Base-by-base conservation (phyloP, 495 filamentous ascomycete species). In the Parmelia sp. region DNA sequence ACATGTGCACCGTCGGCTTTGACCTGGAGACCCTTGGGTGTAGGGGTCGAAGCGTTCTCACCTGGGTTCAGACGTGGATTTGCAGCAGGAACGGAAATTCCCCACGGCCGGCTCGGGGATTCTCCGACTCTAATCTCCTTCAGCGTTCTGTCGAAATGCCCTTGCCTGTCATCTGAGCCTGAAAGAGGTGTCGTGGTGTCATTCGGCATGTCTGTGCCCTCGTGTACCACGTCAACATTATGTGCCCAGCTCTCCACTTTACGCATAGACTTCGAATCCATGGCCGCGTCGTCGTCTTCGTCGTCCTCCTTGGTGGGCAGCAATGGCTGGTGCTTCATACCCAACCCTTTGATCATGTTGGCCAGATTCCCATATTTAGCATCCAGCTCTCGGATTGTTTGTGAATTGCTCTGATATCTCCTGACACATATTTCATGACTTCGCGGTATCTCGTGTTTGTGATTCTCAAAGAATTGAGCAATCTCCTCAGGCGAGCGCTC, bases 401-500 rank as follows among this genome's bases (percentile, higher is more conserved):
- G 82, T 35, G 89, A 85, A 71, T 92, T 92, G 71, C 82, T 84
- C 72, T 96, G 91, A 73, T 92, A 95, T 45, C 92, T 84, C 66
- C 86, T 84, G 61, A 96, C 88, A 72, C 92, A 96, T 25, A 96
- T 84, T 65, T 92, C 90, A 74, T 96, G 92, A 69, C 90, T 94
- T 64, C 92, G 81, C 5, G 92, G 92, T 35, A 96, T 84, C 68
- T 96, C 89, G 70, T 96, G 91, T 72, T 96, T 96, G 77, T 96
- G 92, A 29, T 84, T 88, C 72, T 96, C 89, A 61, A 96, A 88
- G 70, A 96, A 96, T 65, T 86, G 80, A 21, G 91, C 92, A 57
- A 96, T 85, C 73, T 96, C 92, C 78, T 95, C 90, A 1, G 92
- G 91, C 1, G 90, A 90, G 72, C 95, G 90, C 72, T 95, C 86